Percentiles rank a stretch among this genome's conserved stretches.
Conservation (phyloP, 164 flowering plant genomes). For the Umbellularia californica region DNA sequence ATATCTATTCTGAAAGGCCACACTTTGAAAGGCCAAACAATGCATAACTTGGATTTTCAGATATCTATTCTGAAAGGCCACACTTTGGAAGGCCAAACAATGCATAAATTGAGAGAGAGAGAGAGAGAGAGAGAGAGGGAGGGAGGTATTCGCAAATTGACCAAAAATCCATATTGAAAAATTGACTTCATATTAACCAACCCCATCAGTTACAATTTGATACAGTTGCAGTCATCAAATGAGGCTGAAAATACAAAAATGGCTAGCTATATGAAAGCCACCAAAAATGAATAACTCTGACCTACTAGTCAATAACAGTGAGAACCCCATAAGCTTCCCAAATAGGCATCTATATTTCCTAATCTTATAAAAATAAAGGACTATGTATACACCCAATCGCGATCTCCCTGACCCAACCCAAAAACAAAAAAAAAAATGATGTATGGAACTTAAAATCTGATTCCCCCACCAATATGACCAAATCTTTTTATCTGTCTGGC, state of each 20-base stretch:
- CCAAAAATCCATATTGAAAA: too few species aligned
- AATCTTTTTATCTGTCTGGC: constrained; percentile 28
- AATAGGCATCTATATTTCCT: background rate
- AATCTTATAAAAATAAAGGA: background rate
- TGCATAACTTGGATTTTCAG: too few species aligned
- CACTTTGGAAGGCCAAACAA: background rate
- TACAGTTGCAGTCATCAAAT: background rate
- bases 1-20: background rate
- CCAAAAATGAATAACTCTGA: too few species aligned
- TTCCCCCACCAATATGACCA: background rate
- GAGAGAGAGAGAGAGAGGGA: too few species aligned
- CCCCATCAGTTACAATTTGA: background rate
- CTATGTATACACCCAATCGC: background rate
- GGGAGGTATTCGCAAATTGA: too few species aligned
- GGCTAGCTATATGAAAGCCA: too few species aligned
- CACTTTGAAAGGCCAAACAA: background rate
- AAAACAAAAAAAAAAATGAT: background rate
- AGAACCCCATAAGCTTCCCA: background rate
- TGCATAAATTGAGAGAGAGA: too few species aligned
- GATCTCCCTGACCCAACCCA: background rate
- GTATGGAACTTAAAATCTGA: background rate
- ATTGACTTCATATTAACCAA: too few species aligned
- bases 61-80: background rate
- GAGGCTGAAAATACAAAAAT: background rate
- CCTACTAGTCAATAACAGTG: background rate